phyloP scores from a whole-genome alignment of 2,329 filamentous ascomycete species.

The Fusarium anthophilum region DNA sequence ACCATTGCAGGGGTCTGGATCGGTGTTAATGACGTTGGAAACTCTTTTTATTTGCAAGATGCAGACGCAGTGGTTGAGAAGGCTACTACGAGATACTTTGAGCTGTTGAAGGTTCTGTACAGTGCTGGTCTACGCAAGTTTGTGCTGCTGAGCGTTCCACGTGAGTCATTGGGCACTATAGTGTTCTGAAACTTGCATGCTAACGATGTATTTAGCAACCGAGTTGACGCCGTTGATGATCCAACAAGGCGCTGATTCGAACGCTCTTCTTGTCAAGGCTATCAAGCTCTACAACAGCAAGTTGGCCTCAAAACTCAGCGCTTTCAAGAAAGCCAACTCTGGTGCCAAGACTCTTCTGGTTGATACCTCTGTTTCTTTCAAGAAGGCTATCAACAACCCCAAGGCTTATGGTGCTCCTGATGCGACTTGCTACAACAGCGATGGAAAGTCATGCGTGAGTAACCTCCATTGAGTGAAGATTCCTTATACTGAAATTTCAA shows the following conservation, averaged over 20 bases:
- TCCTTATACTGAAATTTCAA: not conserved
- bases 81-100: constrained; percentile 56
- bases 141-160: constrained; percentile 67
- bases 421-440: constrained; percentile 52
- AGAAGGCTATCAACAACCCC: constrained; percentile 54
- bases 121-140: constrained; percentile 65
- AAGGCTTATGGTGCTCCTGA: constrained; percentile 53
- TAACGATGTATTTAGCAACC: constrained; percentile 45
- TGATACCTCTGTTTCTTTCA: constrained; percentile 54
- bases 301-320: constrained; percentile 41
- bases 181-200: not conserved
- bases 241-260: constrained; percentile 32
- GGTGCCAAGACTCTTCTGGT: constrained; percentile 49
- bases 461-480: fast-evolving
- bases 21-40: constrained; percentile 65
- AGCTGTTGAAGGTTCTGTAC: constrained; percentile 58
- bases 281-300: constrained; percentile 53
- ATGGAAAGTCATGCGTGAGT: constrained; percentile 54
- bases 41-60: constrained; percentile 52
- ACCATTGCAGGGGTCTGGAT: constrained; percentile 61
- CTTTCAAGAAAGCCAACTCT: constrained; percentile 48
- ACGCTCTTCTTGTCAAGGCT: constrained; percentile 44
- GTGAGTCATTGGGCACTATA: constrained; percentile 18
- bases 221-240: constrained; percentile 51
- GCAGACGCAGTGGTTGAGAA: constrained; percentile 47